A percentile compares a stretch with the other conserved stretches of the same genome.
Conservation (phyloP, 352 stramenopile genomes). For the Globisporangium viniferum region DNA sequence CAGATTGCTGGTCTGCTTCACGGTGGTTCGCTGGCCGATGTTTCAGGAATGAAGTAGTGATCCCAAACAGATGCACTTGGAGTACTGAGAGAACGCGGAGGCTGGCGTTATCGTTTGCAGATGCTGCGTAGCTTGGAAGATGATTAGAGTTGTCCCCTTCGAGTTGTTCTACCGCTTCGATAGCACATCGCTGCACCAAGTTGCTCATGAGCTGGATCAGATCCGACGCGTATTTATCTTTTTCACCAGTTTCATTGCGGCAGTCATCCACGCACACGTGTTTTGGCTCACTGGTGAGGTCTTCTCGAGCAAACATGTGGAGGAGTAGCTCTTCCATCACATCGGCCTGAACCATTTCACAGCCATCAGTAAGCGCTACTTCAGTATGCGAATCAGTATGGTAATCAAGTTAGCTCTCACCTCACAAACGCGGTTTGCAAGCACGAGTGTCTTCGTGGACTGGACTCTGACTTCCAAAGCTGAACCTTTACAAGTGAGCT, state of each 20-base stretch:
- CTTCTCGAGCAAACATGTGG: constrained; percentile 11
- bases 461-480: not conserved
- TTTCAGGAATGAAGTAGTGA: constrained; percentile 14
- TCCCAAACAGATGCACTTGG: constrained; percentile 41
- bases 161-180: constrained; percentile 12
- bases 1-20: not conserved
- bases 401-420: constrained; percentile 1
- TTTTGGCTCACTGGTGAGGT: not conserved
- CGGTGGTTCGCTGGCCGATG: not conserved
- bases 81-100: constrained; percentile 36
- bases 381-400: not conserved
- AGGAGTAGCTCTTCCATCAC: constrained; percentile 26
- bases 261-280: not conserved
- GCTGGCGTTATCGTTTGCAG: constrained; percentile 5
- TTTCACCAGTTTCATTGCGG: not conserved
- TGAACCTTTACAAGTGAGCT: constrained; percentile 12
- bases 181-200: constrained; percentile 10
- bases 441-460: constrained; percentile 20
- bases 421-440: constrained; percentile 28
- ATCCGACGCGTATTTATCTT: not conserved
- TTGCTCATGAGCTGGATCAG: constrained; percentile 11
- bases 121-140: no score
- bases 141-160: not conserved
- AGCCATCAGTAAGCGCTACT: not conserved
- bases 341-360: constrained; percentile 10